These are phyloP conservation scores for Sclerotinia minor DNA, from an alignment of 2,329 filamentous ascomycete genomes.

Conservation along the genomic window DNA sequence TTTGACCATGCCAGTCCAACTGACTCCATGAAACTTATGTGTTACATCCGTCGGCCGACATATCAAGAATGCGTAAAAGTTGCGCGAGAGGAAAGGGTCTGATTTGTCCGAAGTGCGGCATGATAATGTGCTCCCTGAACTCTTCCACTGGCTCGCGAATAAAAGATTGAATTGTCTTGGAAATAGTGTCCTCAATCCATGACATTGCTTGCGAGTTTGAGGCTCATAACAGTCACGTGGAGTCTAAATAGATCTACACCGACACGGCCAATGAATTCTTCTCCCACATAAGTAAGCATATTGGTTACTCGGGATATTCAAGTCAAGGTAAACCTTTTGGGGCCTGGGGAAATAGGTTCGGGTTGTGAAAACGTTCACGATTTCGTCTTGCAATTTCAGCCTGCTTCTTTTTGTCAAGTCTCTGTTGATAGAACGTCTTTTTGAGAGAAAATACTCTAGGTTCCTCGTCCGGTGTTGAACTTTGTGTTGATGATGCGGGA, in stretches of 20 bases:
- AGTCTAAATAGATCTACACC: neutral
- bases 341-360: conserved; percentile 80
- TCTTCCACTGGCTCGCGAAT: neutral
- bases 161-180: conserved; percentile 5
- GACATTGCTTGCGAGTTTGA: neutral
- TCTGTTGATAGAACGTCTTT: conserved; percentile 85
- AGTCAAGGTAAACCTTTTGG: conserved; percentile 59
- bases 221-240: neutral
- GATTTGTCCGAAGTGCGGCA: conserved; percentile 11
- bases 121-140: neutral
- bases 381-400: conserved; percentile 79
- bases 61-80: neutral
- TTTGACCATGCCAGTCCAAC: neutral
- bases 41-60: conserved; percentile 10
- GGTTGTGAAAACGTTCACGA: conserved; percentile 75
- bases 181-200: neutral
- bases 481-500: conserved; percentile 15
- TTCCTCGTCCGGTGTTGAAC: conserved; percentile 49
- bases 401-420: conserved; percentile 75
- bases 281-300: neutral
- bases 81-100: conserved; percentile 11
- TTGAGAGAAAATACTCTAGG: conserved; percentile 82
- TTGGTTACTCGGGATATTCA: conserved; percentile 16
- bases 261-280: neutral
- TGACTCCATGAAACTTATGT: conserved; percentile 15